Evolutionary conservation across 441 rosid species (phyloP).

Genomic region (Aleurites moluccanus): DNA sequence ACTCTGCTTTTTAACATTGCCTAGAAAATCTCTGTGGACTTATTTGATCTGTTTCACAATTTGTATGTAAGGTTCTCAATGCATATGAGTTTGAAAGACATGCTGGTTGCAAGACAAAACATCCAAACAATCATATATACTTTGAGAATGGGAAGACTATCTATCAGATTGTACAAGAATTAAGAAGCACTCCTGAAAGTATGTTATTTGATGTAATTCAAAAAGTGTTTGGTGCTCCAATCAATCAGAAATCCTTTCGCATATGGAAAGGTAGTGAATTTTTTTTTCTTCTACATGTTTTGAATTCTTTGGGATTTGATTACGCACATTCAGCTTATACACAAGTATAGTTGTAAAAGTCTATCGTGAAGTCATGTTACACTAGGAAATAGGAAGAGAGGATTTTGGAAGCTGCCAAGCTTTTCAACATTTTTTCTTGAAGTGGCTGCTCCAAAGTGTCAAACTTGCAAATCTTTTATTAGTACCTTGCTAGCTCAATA

Average conservation of each 20-base stretch:
- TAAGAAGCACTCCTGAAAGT: conserved; percentile 65
- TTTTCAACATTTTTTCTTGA: not conserved
- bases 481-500: not conserved
- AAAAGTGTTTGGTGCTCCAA: conserved; percentile 61
- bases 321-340: not conserved
- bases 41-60: conserved; percentile 17
- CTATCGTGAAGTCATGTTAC: not conserved
- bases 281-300: not conserved
- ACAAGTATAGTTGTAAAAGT: not conserved
- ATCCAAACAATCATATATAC: conserved; percentile 79
- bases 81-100: conserved; percentile 83
- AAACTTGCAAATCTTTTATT: not conserved
- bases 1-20: conserved; percentile 7
- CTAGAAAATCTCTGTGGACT: not conserved
- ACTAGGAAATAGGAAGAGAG: not conserved
- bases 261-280: conserved; percentile 62
- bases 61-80: conserved; percentile 51
- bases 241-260: conserved; percentile 67
- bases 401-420: not conserved
- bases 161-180: conserved; percentile 75
- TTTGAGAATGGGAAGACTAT: conserved; percentile 84
- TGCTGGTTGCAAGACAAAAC: conserved; percentile 83
- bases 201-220: conserved; percentile 65
- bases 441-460: not conserved
- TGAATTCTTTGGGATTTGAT: not conserved